These are phyloP conservation scores for Chloranthus sessilifolius DNA, from an alignment of 164 flowering plant genomes.

Conservation along the genomic window DNA sequence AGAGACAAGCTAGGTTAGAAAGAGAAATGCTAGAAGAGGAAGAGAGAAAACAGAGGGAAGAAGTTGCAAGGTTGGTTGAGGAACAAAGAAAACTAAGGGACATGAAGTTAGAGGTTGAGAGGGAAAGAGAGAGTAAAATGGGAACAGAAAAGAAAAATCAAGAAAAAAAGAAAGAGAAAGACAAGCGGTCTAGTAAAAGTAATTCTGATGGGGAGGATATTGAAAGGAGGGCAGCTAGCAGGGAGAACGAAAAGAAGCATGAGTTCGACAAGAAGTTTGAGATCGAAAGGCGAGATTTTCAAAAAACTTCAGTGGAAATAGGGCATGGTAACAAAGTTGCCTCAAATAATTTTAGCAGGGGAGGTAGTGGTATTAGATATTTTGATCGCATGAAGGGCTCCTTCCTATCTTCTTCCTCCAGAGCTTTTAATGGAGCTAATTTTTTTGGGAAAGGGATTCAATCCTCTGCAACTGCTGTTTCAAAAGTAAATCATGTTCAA, in stretches of 20 bases:
- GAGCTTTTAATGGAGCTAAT: slow-evolving; percentile 64
- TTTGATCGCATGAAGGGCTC: slow-evolving; percentile 80
- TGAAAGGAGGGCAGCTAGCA: slow-evolving; percentile 47
- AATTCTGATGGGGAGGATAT: slow-evolving; percentile 84
- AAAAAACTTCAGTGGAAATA: slow-evolving; percentile 36
- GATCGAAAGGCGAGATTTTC: slow-evolving; percentile 45
- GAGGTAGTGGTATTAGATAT: slow-evolving; percentile 50
- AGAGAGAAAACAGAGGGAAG: slow-evolving; percentile 94
- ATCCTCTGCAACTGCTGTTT: slow-evolving; percentile 27
- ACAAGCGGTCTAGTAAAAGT: slow-evolving; percentile 78
- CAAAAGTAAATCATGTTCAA: slow-evolving; percentile 37
- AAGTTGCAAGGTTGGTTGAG: slow-evolving; percentile 91
- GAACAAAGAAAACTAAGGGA: slow-evolving; percentile 78
- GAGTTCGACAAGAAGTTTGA: slow-evolving; percentile 57
- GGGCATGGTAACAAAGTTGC: slow-evolving; percentile 39
- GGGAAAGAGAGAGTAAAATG: slow-evolving; percentile 54
- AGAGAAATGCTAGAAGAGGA: slow-evolving; percentile 89
- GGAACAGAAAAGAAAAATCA: slow-evolving; percentile 76
- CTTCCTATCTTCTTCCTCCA: slow-evolving; percentile 72
- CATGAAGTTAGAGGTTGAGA: slow-evolving; percentile 53
- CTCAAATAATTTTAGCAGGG: slow-evolving; percentile 38
- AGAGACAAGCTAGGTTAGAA: slow-evolving; percentile 88
- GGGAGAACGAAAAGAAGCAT: slow-evolving; percentile 52
- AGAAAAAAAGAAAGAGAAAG: slow-evolving; percentile 74
- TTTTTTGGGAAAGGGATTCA: slow-evolving; percentile 60